Conservation (phyloP, 352 stramenopile species). For the Peronospora farinosa region DNA sequence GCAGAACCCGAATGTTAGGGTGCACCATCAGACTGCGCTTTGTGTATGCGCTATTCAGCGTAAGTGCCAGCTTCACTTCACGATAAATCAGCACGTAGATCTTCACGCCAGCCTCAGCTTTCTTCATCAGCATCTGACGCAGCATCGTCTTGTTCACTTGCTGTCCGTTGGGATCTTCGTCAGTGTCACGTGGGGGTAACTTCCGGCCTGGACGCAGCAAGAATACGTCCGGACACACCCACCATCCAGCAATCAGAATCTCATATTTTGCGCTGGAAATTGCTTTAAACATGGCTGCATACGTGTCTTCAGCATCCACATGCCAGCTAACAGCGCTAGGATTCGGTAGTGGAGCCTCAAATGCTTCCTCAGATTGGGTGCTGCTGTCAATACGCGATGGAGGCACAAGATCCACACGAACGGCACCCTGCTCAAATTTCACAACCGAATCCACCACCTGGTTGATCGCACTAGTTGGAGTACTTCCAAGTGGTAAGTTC, state of each 20-base stretch:
- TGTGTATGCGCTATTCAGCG: conserved; percentile 83
- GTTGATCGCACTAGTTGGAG: conserved; percentile 17
- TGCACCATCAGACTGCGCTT: conserved; percentile 75
- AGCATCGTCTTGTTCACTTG: conserved; percentile 67
- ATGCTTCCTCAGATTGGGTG: conserved; percentile 54
- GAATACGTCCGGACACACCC: conserved; percentile 82
- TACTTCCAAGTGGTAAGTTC: conserved; percentile 13
- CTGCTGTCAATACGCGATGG: conserved; percentile 44
- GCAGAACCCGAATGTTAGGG: conserved; percentile 85
- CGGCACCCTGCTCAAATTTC: conserved; percentile 25
- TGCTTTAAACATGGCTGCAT: conserved; percentile 81
- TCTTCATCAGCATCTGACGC: conserved; percentile 69
- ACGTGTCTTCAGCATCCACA: conserved; percentile 84
- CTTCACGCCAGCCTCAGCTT: conserved; percentile 75
- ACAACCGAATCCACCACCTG: conserved; percentile 32
- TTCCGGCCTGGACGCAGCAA: conserved; percentile 63
- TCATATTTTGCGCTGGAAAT: conserved; percentile 82
- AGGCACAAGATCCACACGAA: conserved; percentile 20
- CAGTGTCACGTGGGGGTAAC: conserved; percentile 25
- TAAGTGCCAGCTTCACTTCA: conserved; percentile 85
- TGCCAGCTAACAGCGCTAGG: conserved; percentile 76
- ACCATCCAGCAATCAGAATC: conserved; percentile 89
- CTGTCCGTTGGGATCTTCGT: conserved; percentile 27
- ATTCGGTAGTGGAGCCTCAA: conserved; percentile 32
- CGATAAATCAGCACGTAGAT: conserved; percentile 90